Evolutionary conservation across 2,329 filamentous ascomycete species (phyloP).

Genomic region (Clonostachys byssicola): DNA sequence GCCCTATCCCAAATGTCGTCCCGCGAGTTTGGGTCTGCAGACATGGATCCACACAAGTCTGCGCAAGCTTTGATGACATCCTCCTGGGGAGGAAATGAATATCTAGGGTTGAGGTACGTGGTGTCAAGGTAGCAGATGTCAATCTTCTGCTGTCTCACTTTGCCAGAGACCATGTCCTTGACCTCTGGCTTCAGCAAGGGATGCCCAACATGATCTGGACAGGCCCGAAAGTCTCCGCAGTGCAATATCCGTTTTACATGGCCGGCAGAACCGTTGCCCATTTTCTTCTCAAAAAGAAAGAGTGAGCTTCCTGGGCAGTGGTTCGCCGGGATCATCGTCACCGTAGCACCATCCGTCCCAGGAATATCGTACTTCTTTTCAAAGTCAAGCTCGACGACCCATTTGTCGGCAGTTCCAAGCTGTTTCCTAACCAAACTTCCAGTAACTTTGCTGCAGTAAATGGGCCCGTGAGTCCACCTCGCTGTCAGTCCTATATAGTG

Average conservation of each 20-base stretch:
- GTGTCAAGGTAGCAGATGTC: slow-evolving; percentile 97
- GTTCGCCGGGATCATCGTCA: slow-evolving; percentile 95
- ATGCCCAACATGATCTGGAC: slow-evolving; percentile 77
- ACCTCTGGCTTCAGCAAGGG: slow-evolving; percentile 75
- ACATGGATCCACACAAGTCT: slow-evolving; percentile 77
- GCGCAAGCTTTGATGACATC: slow-evolving; percentile 86
- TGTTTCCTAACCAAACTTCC: slow-evolving; percentile 85
- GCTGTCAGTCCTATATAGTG: slow-evolving; percentile 91
- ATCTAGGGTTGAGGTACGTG: slow-evolving; percentile 92
- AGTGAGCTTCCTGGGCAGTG: slow-evolving; percentile 94
- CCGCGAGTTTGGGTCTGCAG: slow-evolving; percentile 53
- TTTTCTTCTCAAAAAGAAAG: slow-evolving; percentile 82
- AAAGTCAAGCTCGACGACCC: slow-evolving; percentile 81
- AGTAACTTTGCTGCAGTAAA: slow-evolving; percentile 93
- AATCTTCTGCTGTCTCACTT: slow-evolving; percentile 76
- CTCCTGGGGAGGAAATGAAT: slow-evolving; percentile 85
- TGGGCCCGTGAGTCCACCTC: slow-evolving; percentile 88
- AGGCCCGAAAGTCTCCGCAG: slow-evolving; percentile 94
- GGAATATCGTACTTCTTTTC: slow-evolving; percentile 76
- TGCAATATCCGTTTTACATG: slow-evolving; percentile 79
- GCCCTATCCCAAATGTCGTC: slow-evolving; percentile 42
- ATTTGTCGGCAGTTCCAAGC: slow-evolving; percentile 79
- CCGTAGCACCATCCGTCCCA: slow-evolving; percentile 73
- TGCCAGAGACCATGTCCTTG: slow-evolving; percentile 65
- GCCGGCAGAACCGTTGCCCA: slow-evolving; percentile 54